Conservation (phyloP, 495 filamentous ascomycete species). For the Trichoderma gamsii region DNA sequence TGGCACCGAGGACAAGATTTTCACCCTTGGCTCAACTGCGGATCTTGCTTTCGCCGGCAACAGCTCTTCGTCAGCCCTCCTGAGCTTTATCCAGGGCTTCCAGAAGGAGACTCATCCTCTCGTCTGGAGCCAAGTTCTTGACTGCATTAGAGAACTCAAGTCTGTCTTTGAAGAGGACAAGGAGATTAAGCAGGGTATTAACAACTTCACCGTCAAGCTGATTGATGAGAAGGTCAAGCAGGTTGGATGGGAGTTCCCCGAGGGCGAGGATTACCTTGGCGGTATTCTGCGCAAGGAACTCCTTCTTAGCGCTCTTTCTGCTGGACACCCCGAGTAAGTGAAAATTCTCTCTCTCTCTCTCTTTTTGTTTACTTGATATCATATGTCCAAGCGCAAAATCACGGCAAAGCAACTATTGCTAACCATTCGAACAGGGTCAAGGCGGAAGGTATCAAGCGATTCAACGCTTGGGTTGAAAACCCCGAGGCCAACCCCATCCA, state of each 20-base stretch:
- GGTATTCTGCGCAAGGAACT: constrained; percentile 75
- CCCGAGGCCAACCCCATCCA: constrained; percentile 63
- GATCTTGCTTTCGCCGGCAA: constrained; percentile 84
- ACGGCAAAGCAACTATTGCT: constrained; percentile 1
- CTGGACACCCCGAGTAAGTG: constrained; percentile 64
- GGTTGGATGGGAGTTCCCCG: constrained; percentile 76
- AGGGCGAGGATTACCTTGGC: constrained; percentile 73
- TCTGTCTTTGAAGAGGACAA: constrained; percentile 49
- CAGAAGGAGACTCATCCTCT: constrained; percentile 74
- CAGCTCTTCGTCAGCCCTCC: constrained; percentile 67
- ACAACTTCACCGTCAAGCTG: constrained; percentile 66
- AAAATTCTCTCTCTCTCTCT: not conserved
- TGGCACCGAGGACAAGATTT: constrained; percentile 83
- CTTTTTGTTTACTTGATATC: not conserved
- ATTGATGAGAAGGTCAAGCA: constrained; percentile 63
- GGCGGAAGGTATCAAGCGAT: constrained; percentile 65
- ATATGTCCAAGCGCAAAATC: not conserved
- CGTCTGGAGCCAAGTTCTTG: constrained; percentile 80
- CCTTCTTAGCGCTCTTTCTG: constrained; percentile 64
- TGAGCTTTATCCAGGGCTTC: constrained; percentile 76
- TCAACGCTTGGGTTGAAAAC: constrained; percentile 64
- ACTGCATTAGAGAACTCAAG: constrained; percentile 53
- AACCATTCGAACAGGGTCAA: constrained; percentile 46
- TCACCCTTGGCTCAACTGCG: constrained; percentile 82
- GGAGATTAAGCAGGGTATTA: constrained; percentile 53